Percentiles rank a stretch among this genome's conserved stretches.
Evolutionary conservation across 2,329 filamentous ascomycete species (phyloP).

Genomic region (Cadophora luteo-olivacea): DNA sequence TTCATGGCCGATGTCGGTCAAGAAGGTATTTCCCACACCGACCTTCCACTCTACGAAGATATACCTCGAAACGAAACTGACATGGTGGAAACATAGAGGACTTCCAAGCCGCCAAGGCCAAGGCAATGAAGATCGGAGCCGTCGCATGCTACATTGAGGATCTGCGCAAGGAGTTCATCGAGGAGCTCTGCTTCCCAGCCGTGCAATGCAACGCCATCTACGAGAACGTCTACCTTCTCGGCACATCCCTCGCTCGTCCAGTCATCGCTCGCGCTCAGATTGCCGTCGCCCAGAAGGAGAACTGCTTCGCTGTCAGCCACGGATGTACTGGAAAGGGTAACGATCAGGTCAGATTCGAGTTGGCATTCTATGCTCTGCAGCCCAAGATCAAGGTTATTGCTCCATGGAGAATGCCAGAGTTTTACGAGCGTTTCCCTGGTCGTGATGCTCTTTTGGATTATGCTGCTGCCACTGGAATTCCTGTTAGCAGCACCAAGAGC

Average conservation of each 20-base stretch:
- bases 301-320: conserved; percentile 54
- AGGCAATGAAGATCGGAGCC: conserved; percentile 60
- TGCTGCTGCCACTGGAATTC: conserved; percentile 69
- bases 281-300: conserved; percentile 66
- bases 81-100: conserved; percentile 58
- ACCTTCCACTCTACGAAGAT: background rate
- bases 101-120: conserved; percentile 74
- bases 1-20: conserved; percentile 76
- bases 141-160: conserved; percentile 57
- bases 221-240: conserved; percentile 70
- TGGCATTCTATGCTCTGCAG: conserved; percentile 66
- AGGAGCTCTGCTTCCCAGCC: conserved; percentile 76
- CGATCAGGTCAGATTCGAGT: conserved; percentile 71
- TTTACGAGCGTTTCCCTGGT: conserved; percentile 74
- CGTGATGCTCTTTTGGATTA: conserved; percentile 77
- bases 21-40: conserved; percentile 49
- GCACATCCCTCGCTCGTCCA: conserved; percentile 69
- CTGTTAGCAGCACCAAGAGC: conserved; percentile 75
- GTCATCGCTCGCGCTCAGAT: conserved; percentile 74
- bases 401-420: conserved; percentile 75
- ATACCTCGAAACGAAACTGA: conserved; percentile 6
- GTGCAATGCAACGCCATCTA: conserved; percentile 77
- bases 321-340: conserved; percentile 70
- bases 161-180: conserved; percentile 77
- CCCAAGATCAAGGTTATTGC: conserved; percentile 74